Conservation (phyloP, 306 rosid genomes). For the Hippophae tibetana region DNA sequence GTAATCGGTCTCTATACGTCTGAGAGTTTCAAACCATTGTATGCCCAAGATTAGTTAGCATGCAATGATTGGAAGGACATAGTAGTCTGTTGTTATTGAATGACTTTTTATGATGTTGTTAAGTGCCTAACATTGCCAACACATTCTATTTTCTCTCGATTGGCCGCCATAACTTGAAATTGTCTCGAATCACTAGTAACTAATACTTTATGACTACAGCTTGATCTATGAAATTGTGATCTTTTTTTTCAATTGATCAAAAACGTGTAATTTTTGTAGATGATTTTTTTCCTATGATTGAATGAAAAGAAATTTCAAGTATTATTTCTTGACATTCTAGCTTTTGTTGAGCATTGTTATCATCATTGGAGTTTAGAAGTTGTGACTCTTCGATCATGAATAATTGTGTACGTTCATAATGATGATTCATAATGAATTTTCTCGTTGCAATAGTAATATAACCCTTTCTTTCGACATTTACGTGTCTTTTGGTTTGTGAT, state of each 20-base stretch:
- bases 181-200: background rate
- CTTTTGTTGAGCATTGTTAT: background rate
- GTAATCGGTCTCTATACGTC: background rate
- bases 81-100: background rate
- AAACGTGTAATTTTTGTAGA: background rate
- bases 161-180: background rate
- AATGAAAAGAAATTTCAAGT: background rate
- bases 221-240: background rate
- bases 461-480: background rate
- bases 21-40: background rate
- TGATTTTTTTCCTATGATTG: background rate
- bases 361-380: too few relatives aligned
- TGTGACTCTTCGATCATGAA: background rate
- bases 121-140: background rate
- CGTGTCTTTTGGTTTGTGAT: background rate
- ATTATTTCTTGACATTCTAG: background rate
- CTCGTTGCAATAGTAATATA: conserved; percentile 4
- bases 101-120: background rate
- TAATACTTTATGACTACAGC: background rate
- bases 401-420: background rate
- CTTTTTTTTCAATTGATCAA: background rate
- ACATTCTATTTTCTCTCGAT: background rate
- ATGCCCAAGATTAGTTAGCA: background rate
- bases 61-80: background rate
- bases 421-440: background rate